A percentile compares a stretch with the other conserved stretches of the same genome.
phyloP scores from a whole-genome alignment of 1,139 yeast genomes.

The Casaregolazyma suthepensis region DNA sequence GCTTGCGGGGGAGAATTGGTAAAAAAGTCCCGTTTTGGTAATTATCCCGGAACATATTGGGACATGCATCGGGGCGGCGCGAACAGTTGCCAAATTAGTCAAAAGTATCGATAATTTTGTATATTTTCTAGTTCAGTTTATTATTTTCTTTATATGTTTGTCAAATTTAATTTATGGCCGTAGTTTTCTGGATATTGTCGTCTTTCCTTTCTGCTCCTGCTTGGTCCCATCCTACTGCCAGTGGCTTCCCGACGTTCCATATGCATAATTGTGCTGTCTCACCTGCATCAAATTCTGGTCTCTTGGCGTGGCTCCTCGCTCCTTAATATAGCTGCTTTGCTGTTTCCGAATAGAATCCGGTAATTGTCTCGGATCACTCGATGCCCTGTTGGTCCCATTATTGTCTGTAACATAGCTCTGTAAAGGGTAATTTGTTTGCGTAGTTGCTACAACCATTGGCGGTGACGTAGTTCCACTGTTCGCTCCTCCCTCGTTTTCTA shows the following conservation, averaged over 20 bases:
- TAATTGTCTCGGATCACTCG: conserved; percentile 21
- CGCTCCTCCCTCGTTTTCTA: background rate
- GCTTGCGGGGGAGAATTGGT: background rate
- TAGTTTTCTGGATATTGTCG: background rate
- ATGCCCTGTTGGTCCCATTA: conserved; percentile 8
- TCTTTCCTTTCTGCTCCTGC: background rate
- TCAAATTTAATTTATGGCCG: background rate
- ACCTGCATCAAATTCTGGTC: conserved; percentile 1
- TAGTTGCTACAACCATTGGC: conserved; percentile 13
- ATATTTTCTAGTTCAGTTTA: background rate
- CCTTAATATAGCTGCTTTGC: background rate
- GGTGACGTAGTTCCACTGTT: conserved; percentile 10
- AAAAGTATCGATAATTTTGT: background rate
- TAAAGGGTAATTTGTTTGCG: conserved; percentile 16
- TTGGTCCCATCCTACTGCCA: conserved; percentile 5
- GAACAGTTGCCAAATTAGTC: background rate
- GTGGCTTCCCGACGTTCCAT: conserved; percentile 1
- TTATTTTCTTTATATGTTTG: background rate
- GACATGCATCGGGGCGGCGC: background rate
- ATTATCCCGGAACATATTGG: background rate
- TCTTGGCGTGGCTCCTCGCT: background rate
- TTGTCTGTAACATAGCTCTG: conserved; percentile 18
- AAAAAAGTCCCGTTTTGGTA: background rate
- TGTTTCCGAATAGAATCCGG: conserved; percentile 15
- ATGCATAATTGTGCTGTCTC: conserved; percentile 11